A percentile compares a stretch with the other conserved stretches of the same genome.
Evolutionary conservation across 768 basidiomycete genomes (phyloP).

Genomic region (Austroboletus eburneus): DNA sequence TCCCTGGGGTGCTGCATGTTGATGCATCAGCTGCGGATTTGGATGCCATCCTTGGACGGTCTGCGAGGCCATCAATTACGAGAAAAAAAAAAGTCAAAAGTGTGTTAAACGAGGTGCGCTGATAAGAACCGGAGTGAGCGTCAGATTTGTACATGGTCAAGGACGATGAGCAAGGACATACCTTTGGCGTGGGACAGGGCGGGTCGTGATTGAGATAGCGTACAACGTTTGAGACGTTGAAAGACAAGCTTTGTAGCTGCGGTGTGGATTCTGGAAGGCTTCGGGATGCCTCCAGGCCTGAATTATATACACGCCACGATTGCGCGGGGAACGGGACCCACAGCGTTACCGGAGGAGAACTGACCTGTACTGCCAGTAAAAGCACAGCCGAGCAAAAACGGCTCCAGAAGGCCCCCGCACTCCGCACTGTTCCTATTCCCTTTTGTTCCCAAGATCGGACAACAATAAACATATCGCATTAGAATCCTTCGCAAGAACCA

Average conservation of each 20-base stretch:
- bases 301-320: no score
- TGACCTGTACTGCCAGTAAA: background rate
- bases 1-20: slow-evolving; percentile 26
- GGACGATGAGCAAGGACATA: background rate
- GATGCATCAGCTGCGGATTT: slow-evolving; percentile 32
- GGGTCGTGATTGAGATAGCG: background rate
- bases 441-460: background rate
- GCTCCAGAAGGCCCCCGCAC: slow-evolving; percentile 15
- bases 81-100: no score
- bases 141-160: background rate
- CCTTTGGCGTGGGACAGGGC: no score
- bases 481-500: background rate
- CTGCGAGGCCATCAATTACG: slow-evolving; percentile 22
- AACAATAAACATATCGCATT: background rate
- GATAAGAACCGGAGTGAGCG: no score
- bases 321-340: slow-evolving; percentile 8
- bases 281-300: no score
- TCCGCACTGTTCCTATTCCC: background rate
- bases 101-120: background rate
- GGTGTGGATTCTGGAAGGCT: no score
- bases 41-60: slow-evolving; percentile 29
- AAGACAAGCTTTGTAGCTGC: no score
- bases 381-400: slow-evolving; percentile 19
- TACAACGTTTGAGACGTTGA: background rate
- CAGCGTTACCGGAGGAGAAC: background rate